These are phyloP conservation scores for Nakazawaea molendinolei DNA, from an alignment of 805 yeast species.

Conservation along the genomic window DNA sequence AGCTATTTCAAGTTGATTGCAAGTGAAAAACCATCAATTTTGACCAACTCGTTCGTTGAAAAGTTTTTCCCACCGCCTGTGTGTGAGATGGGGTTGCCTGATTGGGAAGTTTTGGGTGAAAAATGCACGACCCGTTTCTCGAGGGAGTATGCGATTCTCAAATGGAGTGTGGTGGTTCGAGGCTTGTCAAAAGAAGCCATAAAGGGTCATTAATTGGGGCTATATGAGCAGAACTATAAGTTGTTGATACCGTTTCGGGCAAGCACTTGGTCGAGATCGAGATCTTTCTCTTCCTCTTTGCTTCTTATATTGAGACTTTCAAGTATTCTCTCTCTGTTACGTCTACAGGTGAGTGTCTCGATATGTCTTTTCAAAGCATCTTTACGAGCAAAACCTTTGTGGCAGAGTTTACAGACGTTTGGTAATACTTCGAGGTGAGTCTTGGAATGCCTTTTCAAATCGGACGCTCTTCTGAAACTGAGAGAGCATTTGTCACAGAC, in stretches of 20 bases:
- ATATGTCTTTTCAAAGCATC: slow-evolving; percentile 76
- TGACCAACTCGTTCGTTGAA: too few relatives aligned
- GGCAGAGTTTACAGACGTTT: slow-evolving; percentile 68
- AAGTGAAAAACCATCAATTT: too few relatives aligned
- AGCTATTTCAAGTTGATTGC: too few relatives aligned
- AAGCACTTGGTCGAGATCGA: slow-evolving; percentile 5
- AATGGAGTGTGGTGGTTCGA: too few relatives aligned
- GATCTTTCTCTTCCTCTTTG: slow-evolving; percentile 5
- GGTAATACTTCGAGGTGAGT: slow-evolving; percentile 70
- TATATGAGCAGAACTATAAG: too few relatives aligned
- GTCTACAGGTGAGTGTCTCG: slow-evolving; percentile 66
- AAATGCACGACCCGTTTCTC: too few relatives aligned
- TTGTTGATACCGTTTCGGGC: slow-evolving; percentile 1
- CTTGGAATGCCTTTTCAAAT: slow-evolving; percentile 68
- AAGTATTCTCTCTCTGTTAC: slow-evolving; percentile 55
- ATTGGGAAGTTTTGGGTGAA: too few relatives aligned
- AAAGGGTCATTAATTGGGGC: too few relatives aligned
- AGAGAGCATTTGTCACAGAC: slow-evolving; percentile 55
- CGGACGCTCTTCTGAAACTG: slow-evolving; percentile 62
- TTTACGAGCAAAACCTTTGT: slow-evolving; percentile 77
- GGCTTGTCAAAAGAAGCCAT: too few relatives aligned
- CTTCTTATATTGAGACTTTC: slow-evolving; percentile 23
- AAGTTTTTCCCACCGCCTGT: too few relatives aligned
- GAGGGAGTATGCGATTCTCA: too few relatives aligned
- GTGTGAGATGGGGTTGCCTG: too few relatives aligned